Evolutionary conservation across 1,284 basidiomycete species (phyloP), one percentile per base, ranked within the genome.

Genomic region (Sutorius eximius): DNA sequence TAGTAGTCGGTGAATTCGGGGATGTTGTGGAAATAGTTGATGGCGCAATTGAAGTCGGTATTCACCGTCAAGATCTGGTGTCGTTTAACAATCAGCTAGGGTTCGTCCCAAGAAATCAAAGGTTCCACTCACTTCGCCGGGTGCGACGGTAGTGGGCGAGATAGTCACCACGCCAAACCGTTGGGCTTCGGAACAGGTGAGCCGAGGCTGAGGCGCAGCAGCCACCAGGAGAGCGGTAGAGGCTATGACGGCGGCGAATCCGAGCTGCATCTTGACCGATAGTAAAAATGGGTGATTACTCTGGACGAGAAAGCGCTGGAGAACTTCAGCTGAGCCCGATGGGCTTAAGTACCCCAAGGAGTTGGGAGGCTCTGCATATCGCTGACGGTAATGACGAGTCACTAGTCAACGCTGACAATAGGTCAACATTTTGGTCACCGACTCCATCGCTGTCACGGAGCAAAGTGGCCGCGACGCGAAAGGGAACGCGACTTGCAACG

Each of bases 1-100:
- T 73, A 72, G 53, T 72, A 70, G 54, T 70, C 68, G 49, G 59
- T 70, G 54, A 52, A 70, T 55, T 61, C 42, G 7, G 68, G 71
- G 12, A 49, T 32, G 29, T 49, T 20, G 15, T 53, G 55, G n/a
- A 63, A 65, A 42, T 3, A 15, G 24, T 59, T 57, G 53, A 63
- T 51, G 41, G 71, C 67, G 10, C 68, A 70, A 18, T n/a, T 61
- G 8, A 70, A 70, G 53, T 73, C 53, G 5, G 67, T 52, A 9
- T 50, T 55, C 20, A 69, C 55, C 4, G 59, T 59, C 55, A 73
- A 50, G 12, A 32, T 49, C 71, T 72, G 29, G 4, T 13, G 29
- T 30, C 37, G 37, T 18, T 8, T 18, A 24, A 40, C 11, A 4
- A 33, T 68, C 18, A 66, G 42, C 24, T 18, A 5, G 15, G 4